Percentiles rank a stretch among this genome's conserved stretches.
phyloP scores from a whole-genome alignment of 371 early-diverging fungal species.

The Dinochytrium kinnereticum region DNA sequence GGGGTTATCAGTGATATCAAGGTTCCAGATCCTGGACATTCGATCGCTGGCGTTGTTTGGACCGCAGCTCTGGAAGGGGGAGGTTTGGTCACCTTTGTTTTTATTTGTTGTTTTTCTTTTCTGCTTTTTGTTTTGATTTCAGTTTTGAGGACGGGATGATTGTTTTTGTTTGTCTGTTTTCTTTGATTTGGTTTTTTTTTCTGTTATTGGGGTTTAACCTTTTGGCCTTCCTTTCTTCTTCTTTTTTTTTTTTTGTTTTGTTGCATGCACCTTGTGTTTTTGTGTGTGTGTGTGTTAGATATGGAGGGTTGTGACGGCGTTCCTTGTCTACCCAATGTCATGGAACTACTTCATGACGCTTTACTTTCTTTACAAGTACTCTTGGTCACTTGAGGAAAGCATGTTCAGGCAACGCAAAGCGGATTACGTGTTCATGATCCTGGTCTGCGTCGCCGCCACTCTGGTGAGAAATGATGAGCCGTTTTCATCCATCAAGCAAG shows the following conservation, averaged over 20 bases:
- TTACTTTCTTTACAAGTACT: conserved; percentile 76
- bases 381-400: conserved; percentile 68
- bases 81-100: background rate
- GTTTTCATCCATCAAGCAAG: no score
- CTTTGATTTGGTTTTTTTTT: background rate
- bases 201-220: background rate
- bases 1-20: conserved; percentile 54
- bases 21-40: conserved; percentile 54
- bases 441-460: conserved; percentile 54
- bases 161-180: no score
- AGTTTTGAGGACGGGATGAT: background rate
- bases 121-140: background rate
- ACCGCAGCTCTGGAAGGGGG: conserved; percentile 48
- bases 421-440: conserved; percentile 79
- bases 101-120: background rate
- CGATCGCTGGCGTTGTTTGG: conserved; percentile 52
- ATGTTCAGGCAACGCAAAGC: conserved; percentile 75
- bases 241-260: background rate
- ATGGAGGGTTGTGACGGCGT: conserved; percentile 78
- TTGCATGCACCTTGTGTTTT: no score
- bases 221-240: background rate
- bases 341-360: conserved; percentile 70
- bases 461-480: no score
- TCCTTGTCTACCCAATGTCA: conserved; percentile 61
- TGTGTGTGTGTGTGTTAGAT: no score